Evolutionary conservation across 305 asterid species (phyloP).

Genomic region (Stenogyne calaminthoides): DNA sequence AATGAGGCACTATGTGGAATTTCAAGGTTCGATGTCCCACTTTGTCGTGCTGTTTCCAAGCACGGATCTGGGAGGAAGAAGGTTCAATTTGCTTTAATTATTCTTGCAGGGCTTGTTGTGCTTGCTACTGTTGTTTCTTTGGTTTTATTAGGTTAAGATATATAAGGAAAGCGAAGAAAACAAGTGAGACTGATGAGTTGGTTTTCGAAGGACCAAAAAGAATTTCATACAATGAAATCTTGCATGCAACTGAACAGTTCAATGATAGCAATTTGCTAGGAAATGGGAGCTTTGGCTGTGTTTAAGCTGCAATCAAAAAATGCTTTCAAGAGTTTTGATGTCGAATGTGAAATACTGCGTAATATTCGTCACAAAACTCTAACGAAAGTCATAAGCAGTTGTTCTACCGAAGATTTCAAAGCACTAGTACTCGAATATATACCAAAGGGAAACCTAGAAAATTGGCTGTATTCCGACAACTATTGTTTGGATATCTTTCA

Average conservation of each 20-base stretch:
- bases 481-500: not conserved
- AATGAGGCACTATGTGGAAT: not conserved
- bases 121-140: not conserved
- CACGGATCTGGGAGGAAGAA: not conserved
- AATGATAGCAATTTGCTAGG: slow-evolving; percentile 19
- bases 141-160: not conserved
- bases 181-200: not conserved
- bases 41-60: not conserved
- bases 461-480: too few species aligned
- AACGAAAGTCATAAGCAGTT: slow-evolving; percentile 33
- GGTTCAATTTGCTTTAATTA: not conserved
- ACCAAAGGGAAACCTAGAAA: too few species aligned
- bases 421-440: slow-evolving; percentile 33
- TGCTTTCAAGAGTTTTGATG: slow-evolving; percentile 33
- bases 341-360: slow-evolving; percentile 33
- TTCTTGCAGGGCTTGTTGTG: not conserved
- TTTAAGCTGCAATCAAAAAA: slow-evolving; percentile 27
- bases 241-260: slow-evolving; percentile 16
- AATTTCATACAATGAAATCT: slow-evolving; percentile 22
- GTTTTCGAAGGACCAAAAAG: not conserved
- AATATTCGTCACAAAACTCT: slow-evolving; percentile 39
- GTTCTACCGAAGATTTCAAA: slow-evolving; percentile 26
- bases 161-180: not conserved
- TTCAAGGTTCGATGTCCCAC: not conserved
- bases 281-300: slow-evolving; percentile 31